Evolutionary conservation across 2,329 filamentous ascomycete species (phyloP).

Genomic region (Penicillium sp.): DNA sequence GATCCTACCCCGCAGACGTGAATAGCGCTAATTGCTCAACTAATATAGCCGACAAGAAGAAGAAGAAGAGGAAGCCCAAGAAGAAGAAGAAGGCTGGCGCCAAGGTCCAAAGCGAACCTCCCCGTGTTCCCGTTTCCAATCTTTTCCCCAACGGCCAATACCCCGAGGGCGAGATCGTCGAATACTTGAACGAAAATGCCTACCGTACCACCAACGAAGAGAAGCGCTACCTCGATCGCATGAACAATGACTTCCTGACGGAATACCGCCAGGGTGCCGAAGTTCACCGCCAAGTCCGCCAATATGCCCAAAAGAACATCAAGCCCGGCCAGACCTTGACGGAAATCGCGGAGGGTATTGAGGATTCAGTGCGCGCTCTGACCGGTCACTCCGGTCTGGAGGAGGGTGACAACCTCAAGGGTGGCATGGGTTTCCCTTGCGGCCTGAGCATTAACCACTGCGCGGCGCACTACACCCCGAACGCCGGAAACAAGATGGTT

Average conservation of each 20-base stretch:
- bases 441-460: conserved; percentile 83
- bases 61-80: conserved; percentile 87
- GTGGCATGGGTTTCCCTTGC: conserved; percentile 84
- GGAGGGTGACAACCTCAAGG: conserved; percentile 75
- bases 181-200: conserved; percentile 75
- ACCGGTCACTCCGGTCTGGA: conserved; percentile 75
- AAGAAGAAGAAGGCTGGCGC: conserved; percentile 63
- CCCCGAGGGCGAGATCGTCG: conserved; percentile 74
- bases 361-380: conserved; percentile 75
- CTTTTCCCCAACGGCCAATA: conserved; percentile 73
- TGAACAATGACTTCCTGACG: conserved; percentile 74
- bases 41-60: conserved; percentile 62
- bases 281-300: conserved; percentile 82
- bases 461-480: conserved; percentile 84
- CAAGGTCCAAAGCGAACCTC: conserved; percentile 74
- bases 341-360: conserved; percentile 84
- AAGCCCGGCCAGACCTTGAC: conserved; percentile 79
- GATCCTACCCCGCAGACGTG: neutral
- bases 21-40: conserved; percentile 6
- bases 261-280: conserved; percentile 86
- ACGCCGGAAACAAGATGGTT: conserved; percentile 78
- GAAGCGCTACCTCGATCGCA: conserved; percentile 77
- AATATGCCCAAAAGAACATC: conserved; percentile 78
- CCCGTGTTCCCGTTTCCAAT: conserved; percentile 70
- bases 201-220: conserved; percentile 82